phyloP scores from a whole-genome alignment of 2,329 filamentous ascomycete genomes.

The Kalmusia sp. region DNA sequence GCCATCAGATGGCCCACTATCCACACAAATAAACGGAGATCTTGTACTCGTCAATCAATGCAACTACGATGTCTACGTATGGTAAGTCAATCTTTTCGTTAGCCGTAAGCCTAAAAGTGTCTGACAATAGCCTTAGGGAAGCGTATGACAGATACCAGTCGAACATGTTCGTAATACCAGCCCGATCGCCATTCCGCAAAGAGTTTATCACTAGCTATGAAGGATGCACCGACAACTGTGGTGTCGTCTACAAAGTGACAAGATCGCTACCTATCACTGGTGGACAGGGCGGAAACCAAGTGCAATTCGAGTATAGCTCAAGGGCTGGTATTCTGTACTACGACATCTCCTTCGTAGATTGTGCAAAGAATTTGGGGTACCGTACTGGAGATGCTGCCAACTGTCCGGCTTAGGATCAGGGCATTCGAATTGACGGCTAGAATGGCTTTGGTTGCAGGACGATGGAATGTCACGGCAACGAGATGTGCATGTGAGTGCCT shows the following conservation, averaged over 20 bases:
- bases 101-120: not conserved
- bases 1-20: not conserved
- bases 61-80: slow-evolving; percentile 16
- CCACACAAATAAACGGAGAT: slow-evolving; percentile 4
- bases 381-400: slow-evolving; percentile 8
- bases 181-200: not conserved
- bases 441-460: not conserved
- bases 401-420: slow-evolving; percentile 12
- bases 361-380: slow-evolving; percentile 5
- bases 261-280: not conserved
- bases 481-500: slow-evolving; percentile 10
- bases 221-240: slow-evolving; percentile 11
- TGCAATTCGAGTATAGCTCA: slow-evolving; percentile 16
- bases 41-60: slow-evolving; percentile 14
- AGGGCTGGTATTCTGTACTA: slow-evolving; percentile 10
- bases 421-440: slow-evolving; percentile 7
- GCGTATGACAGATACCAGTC: not conserved
- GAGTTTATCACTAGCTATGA: not conserved
- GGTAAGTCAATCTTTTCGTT: slow-evolving; percentile 1
- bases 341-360: slow-evolving; percentile 21
- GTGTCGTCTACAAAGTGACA: slow-evolving; percentile 18
- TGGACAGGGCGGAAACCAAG: slow-evolving; percentile 9
- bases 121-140: too few species aligned
- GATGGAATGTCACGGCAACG: not conserved
- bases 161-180: not conserved